Percentiles rank a stretch among this genome's conserved stretches.
phyloP scores from a whole-genome alignment of 306 rosid genomes.

The Ceratonia siliqua region DNA sequence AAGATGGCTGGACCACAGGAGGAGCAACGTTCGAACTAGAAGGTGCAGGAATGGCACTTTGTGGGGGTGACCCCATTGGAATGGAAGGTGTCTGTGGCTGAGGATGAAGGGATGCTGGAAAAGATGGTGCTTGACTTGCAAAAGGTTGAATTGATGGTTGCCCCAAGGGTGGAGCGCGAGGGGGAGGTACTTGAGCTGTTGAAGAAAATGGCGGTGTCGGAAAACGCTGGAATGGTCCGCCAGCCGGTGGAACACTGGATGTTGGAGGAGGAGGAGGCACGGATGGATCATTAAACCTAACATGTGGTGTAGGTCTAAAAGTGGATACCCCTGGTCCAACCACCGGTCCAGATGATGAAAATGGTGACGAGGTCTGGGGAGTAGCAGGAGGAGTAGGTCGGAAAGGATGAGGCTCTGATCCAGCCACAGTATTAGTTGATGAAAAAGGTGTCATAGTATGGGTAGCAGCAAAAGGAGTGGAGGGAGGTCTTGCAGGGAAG shows the following conservation, averaged over 20 bases:
- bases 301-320: slow-evolving; percentile 61
- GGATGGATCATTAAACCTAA: slow-evolving; percentile 76
- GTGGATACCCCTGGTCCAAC: slow-evolving; percentile 57
- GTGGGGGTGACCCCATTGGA: slow-evolving; percentile 73
- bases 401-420: slow-evolving; percentile 59
- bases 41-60: slow-evolving; percentile 40
- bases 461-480: slow-evolving; percentile 60
- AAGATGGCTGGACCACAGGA: slow-evolving; percentile 54
- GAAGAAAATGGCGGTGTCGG: slow-evolving; percentile 63
- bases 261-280: slow-evolving; percentile 65
- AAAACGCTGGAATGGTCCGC: slow-evolving; percentile 57
- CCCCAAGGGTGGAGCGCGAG: slow-evolving; percentile 51
- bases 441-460: slow-evolving; percentile 69
- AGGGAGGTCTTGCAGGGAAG: slow-evolving; percentile 63
- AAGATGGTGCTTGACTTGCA: slow-evolving; percentile 49
- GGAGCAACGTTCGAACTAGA: slow-evolving; percentile 48
- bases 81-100: slow-evolving; percentile 48
- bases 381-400: slow-evolving; percentile 57
- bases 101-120: slow-evolving; percentile 46
- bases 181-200: slow-evolving; percentile 44
- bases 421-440: slow-evolving; percentile 63
- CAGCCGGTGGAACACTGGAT: slow-evolving; percentile 46
- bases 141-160: slow-evolving; percentile 51
- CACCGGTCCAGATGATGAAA: slow-evolving; percentile 50
- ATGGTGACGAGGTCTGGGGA: slow-evolving; percentile 49